Percentiles rank a stretch among this genome's conserved stretches.
Conservation (phyloP, 768 basidiomycete species). For the Lyophyllum decastes region DNA sequence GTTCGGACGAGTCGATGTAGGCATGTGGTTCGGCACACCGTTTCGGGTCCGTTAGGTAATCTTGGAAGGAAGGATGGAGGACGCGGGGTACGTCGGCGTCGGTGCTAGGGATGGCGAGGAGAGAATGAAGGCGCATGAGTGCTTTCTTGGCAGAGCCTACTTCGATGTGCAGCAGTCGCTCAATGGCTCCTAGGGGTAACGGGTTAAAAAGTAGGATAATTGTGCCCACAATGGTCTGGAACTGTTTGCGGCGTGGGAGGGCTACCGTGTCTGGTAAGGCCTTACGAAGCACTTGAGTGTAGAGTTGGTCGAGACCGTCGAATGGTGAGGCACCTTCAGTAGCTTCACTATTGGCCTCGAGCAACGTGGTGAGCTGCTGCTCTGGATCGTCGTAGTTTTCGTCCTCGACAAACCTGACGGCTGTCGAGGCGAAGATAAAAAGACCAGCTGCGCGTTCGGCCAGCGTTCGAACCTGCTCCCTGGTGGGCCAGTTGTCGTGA, state of each 20-base stretch:
- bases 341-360: neutral
- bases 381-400: slow-evolving; percentile 9
- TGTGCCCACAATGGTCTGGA: slow-evolving; percentile 3
- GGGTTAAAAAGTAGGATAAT: slow-evolving; percentile 7
- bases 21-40: slow-evolving; percentile 1
- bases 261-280: slow-evolving; percentile 7
- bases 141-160: neutral
- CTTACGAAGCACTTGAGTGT: slow-evolving; percentile 1
- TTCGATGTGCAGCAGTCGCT: slow-evolving; percentile 3
- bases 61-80: slow-evolving; percentile 13
- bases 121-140: slow-evolving; percentile 7
- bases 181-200: neutral
- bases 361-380: slow-evolving; percentile 5
- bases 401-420: slow-evolving; percentile 9
- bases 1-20: slow-evolving; percentile 1
- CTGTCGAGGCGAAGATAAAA: slow-evolving; percentile 12
- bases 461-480: neutral
- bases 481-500: slow-evolving; percentile 4
- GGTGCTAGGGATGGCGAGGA: slow-evolving; percentile 1
- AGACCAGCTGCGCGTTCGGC: slow-evolving; percentile 1
- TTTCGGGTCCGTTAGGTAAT: slow-evolving; percentile 7
- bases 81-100: slow-evolving; percentile 5
- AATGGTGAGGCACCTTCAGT: neutral
- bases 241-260: neutral
- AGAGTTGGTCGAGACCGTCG: slow-evolving; percentile 4